These are phyloP conservation scores for Boletellus ananiceps DNA, from an alignment of 768 basidiomycete genomes.

Conservation along the genomic window DNA sequence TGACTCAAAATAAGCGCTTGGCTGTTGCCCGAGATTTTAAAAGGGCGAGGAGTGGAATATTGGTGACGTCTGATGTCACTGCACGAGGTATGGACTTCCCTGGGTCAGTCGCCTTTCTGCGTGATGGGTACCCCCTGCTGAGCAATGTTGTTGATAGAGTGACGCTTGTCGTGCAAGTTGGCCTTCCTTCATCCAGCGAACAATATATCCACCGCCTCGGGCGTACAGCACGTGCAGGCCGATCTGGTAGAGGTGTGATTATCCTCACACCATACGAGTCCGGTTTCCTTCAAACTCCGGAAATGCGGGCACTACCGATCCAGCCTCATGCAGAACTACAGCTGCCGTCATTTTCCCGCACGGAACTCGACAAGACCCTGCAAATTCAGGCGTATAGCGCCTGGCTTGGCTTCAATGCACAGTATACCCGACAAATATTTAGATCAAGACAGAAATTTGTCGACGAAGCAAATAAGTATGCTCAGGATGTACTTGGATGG, in stretches of 20 bases:
- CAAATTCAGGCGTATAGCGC: constrained; percentile 52
- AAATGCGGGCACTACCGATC: constrained; percentile 40
- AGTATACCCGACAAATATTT: constrained; percentile 32
- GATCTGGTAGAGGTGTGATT: constrained; percentile 54
- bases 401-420: constrained; percentile 56
- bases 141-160: constrained; percentile 35
- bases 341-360: constrained; percentile 20
- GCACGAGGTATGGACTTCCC: constrained; percentile 70
- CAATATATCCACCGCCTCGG: constrained; percentile 81
- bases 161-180: constrained; percentile 56
- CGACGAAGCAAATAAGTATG: constrained; percentile 35
- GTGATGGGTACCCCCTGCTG: neutral
- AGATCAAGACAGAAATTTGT: constrained; percentile 42
- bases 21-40: constrained; percentile 49
- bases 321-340: constrained; percentile 26
- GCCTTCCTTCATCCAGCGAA: constrained; percentile 64
- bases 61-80: constrained; percentile 54
- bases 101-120: constrained; percentile 31
- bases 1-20: constrained; percentile 45
- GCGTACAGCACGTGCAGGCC: constrained; percentile 71
- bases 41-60: constrained; percentile 38
- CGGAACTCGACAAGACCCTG: constrained; percentile 31
- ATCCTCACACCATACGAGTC: constrained; percentile 50
- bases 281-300: constrained; percentile 41
- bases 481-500: constrained; percentile 37